Conservation (phyloP, 2,329 filamentous ascomycete genomes). For the Zymoseptoria ardabiliae region DNA sequence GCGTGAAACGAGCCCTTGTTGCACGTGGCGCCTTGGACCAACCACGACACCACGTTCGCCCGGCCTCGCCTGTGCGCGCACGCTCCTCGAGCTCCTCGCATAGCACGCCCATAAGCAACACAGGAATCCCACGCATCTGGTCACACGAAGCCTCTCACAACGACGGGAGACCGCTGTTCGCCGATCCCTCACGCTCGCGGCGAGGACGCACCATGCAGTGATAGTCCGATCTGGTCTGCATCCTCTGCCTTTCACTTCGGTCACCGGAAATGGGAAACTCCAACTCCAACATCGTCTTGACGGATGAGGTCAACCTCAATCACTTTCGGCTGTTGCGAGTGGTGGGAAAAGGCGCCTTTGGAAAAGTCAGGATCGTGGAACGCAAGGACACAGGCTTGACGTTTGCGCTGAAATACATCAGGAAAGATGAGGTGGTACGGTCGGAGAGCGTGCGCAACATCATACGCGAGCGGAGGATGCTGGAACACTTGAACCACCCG, state of each 20-base stretch:
- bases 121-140: not conserved
- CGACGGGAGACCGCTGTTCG: not conserved
- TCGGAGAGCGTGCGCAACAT: constrained; percentile 98
- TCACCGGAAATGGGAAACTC: constrained; percentile 72
- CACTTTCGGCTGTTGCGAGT: constrained; percentile 93
- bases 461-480: constrained; percentile 92
- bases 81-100: not conserved
- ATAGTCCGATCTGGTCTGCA: not conserved
- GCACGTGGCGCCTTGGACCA: not conserved
- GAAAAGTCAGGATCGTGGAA: constrained; percentile 97
- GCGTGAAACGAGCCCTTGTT: not conserved
- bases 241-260: not conserved
- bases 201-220: not conserved
- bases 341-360: constrained; percentile 95
- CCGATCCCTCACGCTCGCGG: not conserved
- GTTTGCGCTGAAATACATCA: constrained; percentile 91
- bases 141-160: not conserved
- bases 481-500: constrained; percentile 94
- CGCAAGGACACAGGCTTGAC: constrained; percentile 89
- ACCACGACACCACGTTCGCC: not conserved
- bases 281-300: constrained; percentile 87
- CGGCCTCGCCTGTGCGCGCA: no score
- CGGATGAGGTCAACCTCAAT: constrained; percentile 94
- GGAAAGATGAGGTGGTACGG: constrained; percentile 97
- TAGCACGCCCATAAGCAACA: not conserved